Percentiles rank a stretch among this genome's conserved stretches.
These are phyloP conservation scores for Geranium incanum DNA, from an alignment of 441 rosid genomes.

Conservation along the genomic window DNA sequence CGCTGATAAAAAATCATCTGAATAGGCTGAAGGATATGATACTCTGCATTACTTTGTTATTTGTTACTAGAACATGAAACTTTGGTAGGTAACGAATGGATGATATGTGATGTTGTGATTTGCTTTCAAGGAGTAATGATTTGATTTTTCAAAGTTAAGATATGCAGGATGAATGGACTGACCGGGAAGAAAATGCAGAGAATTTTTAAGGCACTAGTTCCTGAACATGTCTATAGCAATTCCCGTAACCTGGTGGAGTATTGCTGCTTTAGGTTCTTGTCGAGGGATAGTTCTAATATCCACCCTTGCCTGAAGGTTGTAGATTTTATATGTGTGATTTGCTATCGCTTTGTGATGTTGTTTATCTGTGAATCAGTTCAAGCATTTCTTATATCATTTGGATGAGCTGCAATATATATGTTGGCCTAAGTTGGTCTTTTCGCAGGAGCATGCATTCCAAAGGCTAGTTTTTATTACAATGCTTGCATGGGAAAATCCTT, in stretches of 20 bases:
- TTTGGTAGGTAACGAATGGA: too few species aligned
- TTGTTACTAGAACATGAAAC: too few species aligned
- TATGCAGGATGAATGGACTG: conserved; percentile 91
- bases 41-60: neutral
- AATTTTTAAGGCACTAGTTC: conserved; percentile 75
- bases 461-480: conserved; percentile 79
- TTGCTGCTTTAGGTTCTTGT: conserved; percentile 88
- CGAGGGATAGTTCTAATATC: conserved; percentile 65
- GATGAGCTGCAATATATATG: neutral
- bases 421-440: conserved; percentile 14
- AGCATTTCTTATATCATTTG: too few species aligned
- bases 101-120: too few species aligned
- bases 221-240: conserved; percentile 46
- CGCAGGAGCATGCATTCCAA: conserved; percentile 86
- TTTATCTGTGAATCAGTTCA: too few species aligned
- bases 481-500: conserved; percentile 93
- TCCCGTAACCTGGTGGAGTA: conserved; percentile 81
- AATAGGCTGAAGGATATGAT: neutral
- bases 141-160: conserved; percentile 34
- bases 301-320: conserved; percentile 86
- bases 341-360: neutral
- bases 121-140: conserved; percentile 19
- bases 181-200: conserved; percentile 77
- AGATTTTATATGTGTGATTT: neutral
- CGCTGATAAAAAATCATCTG: too few species aligned